A percentile compares a stretch with the other conserved stretches of the same genome.
Conservation (phyloP, 306 rosid species). For the Dalbergia cochinchinensis region DNA sequence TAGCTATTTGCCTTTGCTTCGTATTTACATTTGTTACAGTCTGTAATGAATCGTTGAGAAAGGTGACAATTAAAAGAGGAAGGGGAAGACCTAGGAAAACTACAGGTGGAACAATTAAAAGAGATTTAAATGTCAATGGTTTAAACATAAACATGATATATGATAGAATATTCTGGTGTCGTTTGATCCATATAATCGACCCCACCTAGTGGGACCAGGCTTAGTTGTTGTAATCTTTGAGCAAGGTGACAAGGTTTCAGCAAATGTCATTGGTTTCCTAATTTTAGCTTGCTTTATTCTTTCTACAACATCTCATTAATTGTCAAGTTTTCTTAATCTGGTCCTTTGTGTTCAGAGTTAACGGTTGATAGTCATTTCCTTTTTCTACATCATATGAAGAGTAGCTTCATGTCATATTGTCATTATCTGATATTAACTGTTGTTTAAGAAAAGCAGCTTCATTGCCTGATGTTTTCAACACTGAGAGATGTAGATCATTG, state of each 20-base stretch:
- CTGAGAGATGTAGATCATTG: not conserved
- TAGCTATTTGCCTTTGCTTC: constrained; percentile 29
- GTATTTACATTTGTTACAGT: constrained; percentile 4
- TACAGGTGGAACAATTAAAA: too few relatives aligned
- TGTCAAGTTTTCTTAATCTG: constrained; percentile 1
- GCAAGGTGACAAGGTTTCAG: not conserved
- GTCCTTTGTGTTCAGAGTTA: not conserved
- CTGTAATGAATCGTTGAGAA: constrained; percentile 15
- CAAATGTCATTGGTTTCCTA: not conserved
- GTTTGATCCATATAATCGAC: too few relatives aligned
- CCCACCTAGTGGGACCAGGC: too few relatives aligned
- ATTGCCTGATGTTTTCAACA: not conserved
- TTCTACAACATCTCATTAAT: not conserved
- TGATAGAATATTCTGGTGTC: too few relatives aligned
- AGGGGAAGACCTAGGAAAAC: too few relatives aligned
- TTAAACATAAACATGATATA: too few relatives aligned
- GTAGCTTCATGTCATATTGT: not conserved
- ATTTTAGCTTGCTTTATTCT: constrained; percentile 1
- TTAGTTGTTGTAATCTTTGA: too few relatives aligned
- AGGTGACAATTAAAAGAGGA: not conserved
- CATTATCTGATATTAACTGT: not conserved
- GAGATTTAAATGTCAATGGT: too few relatives aligned
- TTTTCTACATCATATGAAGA: not conserved
- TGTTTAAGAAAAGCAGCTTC: not conserved
- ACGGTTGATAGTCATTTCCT: not conserved